These are phyloP conservation scores for Talaromyces sp. DNA, from an alignment of 2,329 filamentous ascomycete species.

Conservation along the genomic window DNA sequence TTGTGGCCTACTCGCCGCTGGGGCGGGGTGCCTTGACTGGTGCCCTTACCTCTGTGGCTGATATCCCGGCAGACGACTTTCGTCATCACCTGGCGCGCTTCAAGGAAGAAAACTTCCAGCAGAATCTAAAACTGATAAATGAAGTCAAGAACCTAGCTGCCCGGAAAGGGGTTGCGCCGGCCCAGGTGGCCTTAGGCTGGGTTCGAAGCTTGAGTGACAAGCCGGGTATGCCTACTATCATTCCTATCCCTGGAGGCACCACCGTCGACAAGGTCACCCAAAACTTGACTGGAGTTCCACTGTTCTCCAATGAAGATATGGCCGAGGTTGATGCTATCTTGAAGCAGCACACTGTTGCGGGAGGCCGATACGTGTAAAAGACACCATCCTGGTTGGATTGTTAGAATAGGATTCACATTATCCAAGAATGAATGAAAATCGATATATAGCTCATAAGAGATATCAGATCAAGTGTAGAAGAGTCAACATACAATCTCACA, in stretches of 20 bases:
- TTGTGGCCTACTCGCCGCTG: slow-evolving; percentile 63
- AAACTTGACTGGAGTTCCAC: slow-evolving; percentile 34
- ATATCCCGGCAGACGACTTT: slow-evolving; percentile 53
- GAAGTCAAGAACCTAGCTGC: slow-evolving; percentile 49
- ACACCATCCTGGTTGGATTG: not conserved
- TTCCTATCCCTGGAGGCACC: slow-evolving; percentile 42
- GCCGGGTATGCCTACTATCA: slow-evolving; percentile 48
- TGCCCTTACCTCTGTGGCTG: slow-evolving; percentile 48
- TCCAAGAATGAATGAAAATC: slow-evolving; percentile 10
- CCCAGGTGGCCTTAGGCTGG: slow-evolving; percentile 56
- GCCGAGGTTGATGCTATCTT: slow-evolving; percentile 56
- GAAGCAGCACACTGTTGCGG: slow-evolving; percentile 46
- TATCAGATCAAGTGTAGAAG: slow-evolving; percentile 52
- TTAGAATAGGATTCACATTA: slow-evolving; percentile 18
- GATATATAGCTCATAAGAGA: not conserved
- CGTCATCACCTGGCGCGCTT: slow-evolving; percentile 52
- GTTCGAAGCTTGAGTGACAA: slow-evolving; percentile 46
- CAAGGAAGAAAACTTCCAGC: slow-evolving; percentile 53
- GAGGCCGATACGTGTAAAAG: slow-evolving; percentile 29
- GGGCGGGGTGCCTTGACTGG: slow-evolving; percentile 60
- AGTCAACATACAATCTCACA: slow-evolving; percentile 49
- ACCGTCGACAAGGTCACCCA: slow-evolving; percentile 40
- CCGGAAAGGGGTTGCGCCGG: slow-evolving; percentile 47
- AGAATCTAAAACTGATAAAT: slow-evolving; percentile 54
- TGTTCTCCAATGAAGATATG: slow-evolving; percentile 42